Conservation (phyloP, 352 stramenopile genomes). For the Pythium vanterpoolii region DNA sequence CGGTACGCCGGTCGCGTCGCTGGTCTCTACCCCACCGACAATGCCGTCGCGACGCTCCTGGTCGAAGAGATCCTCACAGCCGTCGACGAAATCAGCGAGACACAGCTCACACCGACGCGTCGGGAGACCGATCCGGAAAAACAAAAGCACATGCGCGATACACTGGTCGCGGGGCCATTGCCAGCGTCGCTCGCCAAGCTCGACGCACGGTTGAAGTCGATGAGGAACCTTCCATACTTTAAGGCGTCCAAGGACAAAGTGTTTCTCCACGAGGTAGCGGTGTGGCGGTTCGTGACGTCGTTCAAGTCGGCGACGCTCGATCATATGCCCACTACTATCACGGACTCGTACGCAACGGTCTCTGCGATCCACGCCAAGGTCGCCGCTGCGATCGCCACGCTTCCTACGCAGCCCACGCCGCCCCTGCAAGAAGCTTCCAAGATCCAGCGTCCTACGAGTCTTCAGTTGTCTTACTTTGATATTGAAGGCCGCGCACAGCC, state of each 20-base stretch:
- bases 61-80: conserved; percentile 21
- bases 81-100: conserved; percentile 22
- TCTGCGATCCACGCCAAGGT: conserved; percentile 15
- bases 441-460: background rate
- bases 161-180: background rate
- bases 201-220: background rate
- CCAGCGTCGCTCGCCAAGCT: background rate
- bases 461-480: conserved; percentile 14
- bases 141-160: conserved; percentile 15
- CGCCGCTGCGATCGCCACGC: background rate
- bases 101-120: background rate
- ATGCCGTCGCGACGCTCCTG: background rate
- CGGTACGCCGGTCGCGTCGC: conserved; percentile 30
- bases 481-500: background rate
- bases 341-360: conserved; percentile 1
- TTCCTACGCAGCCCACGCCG: background rate
- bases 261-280: conserved; percentile 21
- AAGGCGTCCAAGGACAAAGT: background rate
- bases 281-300: conserved; percentile 1
- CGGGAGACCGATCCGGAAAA: background rate
- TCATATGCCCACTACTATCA: conserved; percentile 7
- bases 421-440: background rate
- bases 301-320: background rate
- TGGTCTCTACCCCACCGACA: conserved; percentile 29
- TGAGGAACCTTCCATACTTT: background rate